These are phyloP conservation scores for Diospyros lotus DNA, from an alignment of 148 eudicot genomes.

Conservation along the genomic window DNA sequence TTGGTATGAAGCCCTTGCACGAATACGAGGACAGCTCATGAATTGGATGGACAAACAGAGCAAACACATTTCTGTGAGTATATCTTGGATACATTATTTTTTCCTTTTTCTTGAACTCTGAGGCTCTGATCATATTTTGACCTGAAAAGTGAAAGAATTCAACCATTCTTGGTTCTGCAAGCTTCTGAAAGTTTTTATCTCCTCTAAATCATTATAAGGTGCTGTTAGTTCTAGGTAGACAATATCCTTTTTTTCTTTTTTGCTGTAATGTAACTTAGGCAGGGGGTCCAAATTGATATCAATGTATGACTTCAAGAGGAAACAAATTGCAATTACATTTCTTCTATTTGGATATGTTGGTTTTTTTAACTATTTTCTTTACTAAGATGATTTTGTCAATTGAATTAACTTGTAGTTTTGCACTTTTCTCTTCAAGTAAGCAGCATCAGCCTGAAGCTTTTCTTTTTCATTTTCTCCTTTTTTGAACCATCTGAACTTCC, in stretches of 20 bases:
- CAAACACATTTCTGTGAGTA: slow-evolving; percentile 92
- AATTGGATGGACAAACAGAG: slow-evolving; percentile 99
- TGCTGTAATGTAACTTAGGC: too few relatives aligned
- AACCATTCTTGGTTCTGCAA: not conserved
- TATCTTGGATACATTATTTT: not conserved
- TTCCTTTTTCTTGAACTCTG: not conserved
- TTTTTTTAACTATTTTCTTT: not conserved
- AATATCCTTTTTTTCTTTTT: too few relatives aligned
- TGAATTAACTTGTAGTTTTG: not conserved
- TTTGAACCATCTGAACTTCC: too few relatives aligned
- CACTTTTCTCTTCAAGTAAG: not conserved
- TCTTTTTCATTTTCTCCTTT: not conserved
- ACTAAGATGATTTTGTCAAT: not conserved
- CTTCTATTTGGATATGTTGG: not conserved
- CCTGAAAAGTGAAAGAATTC: not conserved
- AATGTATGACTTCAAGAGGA: not conserved
- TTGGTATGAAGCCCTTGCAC: slow-evolving; percentile 99
- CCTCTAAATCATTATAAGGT: not conserved
- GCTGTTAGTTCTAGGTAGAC: not conserved
- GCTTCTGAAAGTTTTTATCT: not conserved
- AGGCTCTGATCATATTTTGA: not conserved
- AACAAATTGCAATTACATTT: not conserved
- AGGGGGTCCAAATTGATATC: not conserved
- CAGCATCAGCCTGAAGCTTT: not conserved
- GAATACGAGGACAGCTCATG: slow-evolving; percentile 78